Conservation (phyloP, 108 stramenopile species). For the Stephanodiscus minutulus region DNA sequence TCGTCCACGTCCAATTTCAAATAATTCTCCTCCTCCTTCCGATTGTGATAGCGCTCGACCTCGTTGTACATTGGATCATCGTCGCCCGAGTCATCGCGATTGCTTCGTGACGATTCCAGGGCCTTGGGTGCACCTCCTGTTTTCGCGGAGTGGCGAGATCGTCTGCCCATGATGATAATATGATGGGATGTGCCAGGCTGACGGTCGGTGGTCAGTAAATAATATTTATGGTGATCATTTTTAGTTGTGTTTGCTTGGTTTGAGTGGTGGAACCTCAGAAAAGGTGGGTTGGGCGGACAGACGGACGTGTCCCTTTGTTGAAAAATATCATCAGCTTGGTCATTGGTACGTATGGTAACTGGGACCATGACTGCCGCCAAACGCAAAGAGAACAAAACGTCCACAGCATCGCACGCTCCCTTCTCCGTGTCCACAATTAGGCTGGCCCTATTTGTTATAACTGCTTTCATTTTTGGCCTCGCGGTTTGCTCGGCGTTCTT, state of each 20-base stretch:
- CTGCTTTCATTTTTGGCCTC: slow-evolving; percentile 32
- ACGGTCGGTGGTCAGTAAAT: no score
- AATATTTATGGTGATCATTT: no score
- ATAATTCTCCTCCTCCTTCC: slow-evolving; percentile 54
- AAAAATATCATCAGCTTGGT: no score
- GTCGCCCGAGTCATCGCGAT: slow-evolving; percentile 39
- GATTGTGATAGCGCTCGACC: slow-evolving; percentile 60
- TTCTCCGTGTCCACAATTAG: slow-evolving; percentile 9
- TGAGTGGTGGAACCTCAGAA: no score
- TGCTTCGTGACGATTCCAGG: not conserved
- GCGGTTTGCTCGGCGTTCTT: slow-evolving; percentile 35
- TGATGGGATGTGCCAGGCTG: not conserved
- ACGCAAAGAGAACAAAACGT: not conserved
- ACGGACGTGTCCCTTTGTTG: no score
- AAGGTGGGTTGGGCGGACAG: not conserved
- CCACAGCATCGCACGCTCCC: not conserved
- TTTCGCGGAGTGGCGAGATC: slow-evolving; percentile 73
- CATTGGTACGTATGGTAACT: no score
- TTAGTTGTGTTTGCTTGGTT: not conserved
- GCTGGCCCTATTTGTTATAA: slow-evolving; percentile 11
- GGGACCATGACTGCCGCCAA: not conserved
- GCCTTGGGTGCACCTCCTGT: slow-evolving; percentile 62
- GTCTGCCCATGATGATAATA: slow-evolving; percentile 44
- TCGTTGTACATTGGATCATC: slow-evolving; percentile 66
- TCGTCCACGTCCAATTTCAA: slow-evolving; percentile 36